Evolutionary conservation across 129 eudicot species (phyloP).

Genomic region (Chrysanthemum seticuspe): DNA sequence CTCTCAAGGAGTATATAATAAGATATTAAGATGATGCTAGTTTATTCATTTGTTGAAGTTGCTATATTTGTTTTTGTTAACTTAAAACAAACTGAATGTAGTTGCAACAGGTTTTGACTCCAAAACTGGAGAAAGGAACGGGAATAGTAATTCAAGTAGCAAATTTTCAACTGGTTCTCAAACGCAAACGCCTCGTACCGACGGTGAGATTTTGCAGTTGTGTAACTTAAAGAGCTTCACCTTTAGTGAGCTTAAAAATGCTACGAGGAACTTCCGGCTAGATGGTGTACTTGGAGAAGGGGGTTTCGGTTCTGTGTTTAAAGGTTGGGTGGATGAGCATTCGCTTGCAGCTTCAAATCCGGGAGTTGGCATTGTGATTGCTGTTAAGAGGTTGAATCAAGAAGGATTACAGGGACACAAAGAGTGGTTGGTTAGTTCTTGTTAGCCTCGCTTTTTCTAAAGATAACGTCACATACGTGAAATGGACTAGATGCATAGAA

Average conservation of each 20-base stretch:
- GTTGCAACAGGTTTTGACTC: constrained; percentile 41
- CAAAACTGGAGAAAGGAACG: constrained; percentile 46
- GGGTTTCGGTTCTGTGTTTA: constrained; percentile 85
- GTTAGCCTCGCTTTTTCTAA: too few relatives aligned
- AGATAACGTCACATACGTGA: too few relatives aligned
- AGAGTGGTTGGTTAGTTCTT: constrained; percentile 76
- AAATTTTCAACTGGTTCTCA: constrained; percentile 53
- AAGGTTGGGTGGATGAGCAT: constrained; percentile 88
- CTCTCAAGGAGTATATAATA: not conserved
- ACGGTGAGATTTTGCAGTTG: constrained; percentile 72
- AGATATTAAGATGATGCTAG: not conserved
- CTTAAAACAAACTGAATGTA: not conserved
- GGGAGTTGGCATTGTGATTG: constrained; percentile 64
- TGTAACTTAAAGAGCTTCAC: constrained; percentile 71
- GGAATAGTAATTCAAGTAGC: constrained; percentile 58
- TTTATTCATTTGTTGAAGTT: not conserved
- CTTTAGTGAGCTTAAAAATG: constrained; percentile 52
- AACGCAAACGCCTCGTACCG: constrained; percentile 63
- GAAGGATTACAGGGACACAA: constrained; percentile 89
- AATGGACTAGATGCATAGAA: too few relatives aligned
- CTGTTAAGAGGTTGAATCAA: constrained; percentile 78
- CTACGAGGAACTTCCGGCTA: constrained; percentile 71
- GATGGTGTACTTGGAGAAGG: constrained; percentile 86
- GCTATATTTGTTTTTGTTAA: not conserved
- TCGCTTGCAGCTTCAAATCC: constrained; percentile 66